Percentiles rank a stretch among this genome's conserved stretches.
These are phyloP conservation scores for Daldinia childiae DNA, from an alignment of 495 filamentous ascomycete species.

Conservation along the genomic window DNA sequence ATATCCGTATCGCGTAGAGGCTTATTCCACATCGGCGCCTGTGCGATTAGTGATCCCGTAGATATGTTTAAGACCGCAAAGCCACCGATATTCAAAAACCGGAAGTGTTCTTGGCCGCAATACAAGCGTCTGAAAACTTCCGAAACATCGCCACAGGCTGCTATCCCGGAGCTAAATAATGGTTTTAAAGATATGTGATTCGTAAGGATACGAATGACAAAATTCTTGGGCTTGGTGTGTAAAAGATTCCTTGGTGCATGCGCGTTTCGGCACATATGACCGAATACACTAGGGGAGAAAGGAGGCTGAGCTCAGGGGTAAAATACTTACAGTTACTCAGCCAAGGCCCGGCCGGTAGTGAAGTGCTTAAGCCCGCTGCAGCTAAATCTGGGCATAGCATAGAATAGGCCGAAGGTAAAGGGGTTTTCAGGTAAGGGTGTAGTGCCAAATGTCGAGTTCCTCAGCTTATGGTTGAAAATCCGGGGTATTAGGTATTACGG, in stretches of 20 bases:
- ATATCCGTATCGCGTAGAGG: not conserved
- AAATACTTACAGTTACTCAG: not conserved
- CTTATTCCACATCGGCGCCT: not conserved
- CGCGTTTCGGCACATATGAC: slow-evolving; percentile 24
- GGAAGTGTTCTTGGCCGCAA: not conserved
- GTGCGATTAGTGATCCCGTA: not conserved
- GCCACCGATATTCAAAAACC: not conserved
- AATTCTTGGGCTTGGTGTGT: slow-evolving; percentile 1
- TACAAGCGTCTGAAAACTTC: slow-evolving; percentile 12
- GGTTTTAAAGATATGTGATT: slow-evolving; percentile 12
- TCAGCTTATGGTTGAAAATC: not conserved
- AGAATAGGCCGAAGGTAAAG: not conserved
- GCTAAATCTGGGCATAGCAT: not conserved
- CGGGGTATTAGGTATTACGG: not conserved
- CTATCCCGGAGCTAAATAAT: slow-evolving; percentile 7
- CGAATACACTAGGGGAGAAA: not conserved
- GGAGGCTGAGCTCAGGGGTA: slow-evolving; percentile 7
- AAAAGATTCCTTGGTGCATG: slow-evolving; percentile 7
- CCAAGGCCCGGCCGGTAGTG: not conserved
- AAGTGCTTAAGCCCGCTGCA: not conserved
- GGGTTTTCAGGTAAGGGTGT: not conserved
- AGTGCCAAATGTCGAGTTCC: not conserved
- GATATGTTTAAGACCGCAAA: not conserved
- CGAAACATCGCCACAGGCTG: slow-evolving; percentile 18
- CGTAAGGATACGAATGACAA: slow-evolving; percentile 18